phyloP scores from a whole-genome alignment of 192 early-diverging fungal species.

The Thamnidium elegans region DNA sequence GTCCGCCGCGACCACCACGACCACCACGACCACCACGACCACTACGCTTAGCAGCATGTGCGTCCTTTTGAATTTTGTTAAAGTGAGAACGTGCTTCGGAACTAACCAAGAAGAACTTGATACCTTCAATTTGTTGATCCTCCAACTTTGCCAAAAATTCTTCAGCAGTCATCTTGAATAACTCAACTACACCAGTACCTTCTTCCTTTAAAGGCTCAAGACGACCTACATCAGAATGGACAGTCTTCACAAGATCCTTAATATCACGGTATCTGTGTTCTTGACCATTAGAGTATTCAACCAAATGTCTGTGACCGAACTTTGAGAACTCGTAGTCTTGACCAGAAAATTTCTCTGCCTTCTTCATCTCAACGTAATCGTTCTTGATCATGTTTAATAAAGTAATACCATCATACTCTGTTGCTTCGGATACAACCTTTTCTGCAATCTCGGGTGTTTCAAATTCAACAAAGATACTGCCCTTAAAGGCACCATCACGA shows the following conservation, averaged over 20 bases:
- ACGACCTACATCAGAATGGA: constrained; percentile 4
- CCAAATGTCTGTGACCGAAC: constrained; percentile 7
- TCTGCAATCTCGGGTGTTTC: constrained; percentile 14
- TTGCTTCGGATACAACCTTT: constrained; percentile 4
- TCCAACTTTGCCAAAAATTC: constrained; percentile 20
- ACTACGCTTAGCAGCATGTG: not conserved
- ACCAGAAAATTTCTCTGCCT: constrained; percentile 19
- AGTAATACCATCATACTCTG: not conserved
- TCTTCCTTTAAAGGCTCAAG: not conserved
- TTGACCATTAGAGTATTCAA: constrained; percentile 23
- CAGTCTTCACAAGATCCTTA: not conserved
- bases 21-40: constrained; percentile 23
- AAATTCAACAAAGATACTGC: constrained; percentile 35
- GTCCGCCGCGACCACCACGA: constrained; percentile 15
- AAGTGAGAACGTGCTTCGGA: constrained; percentile 16
- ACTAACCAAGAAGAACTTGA: constrained; percentile 17
- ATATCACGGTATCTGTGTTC: constrained; percentile 10
- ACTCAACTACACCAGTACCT: constrained; percentile 27
- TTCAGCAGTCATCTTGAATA: constrained; percentile 26
- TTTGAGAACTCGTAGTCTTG: not conserved
- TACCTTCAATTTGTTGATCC: constrained; percentile 14
- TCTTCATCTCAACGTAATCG: constrained; percentile 29
- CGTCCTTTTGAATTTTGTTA: constrained; percentile 17
- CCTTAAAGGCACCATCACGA: constrained; percentile 15
- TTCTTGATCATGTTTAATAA: constrained; percentile 14